phyloP scores from a whole-genome alignment of 2,329 filamentous ascomycete genomes.

The Aspergillus caelatus region DNA sequence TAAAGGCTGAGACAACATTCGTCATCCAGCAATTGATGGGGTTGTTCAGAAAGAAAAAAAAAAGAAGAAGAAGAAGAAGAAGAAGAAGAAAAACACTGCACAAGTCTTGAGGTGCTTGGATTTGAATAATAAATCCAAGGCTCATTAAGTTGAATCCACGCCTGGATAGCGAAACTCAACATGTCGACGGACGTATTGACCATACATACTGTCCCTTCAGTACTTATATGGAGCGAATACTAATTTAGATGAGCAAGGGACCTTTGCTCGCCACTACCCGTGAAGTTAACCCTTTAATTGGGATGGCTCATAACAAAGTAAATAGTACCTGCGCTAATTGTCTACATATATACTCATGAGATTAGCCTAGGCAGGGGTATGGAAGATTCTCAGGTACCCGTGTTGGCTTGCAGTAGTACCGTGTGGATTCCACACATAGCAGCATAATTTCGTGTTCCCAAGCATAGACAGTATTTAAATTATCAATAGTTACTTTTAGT shows the following conservation, averaged over 20 bases:
- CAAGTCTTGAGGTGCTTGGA: neutral
- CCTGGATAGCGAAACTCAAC: neutral
- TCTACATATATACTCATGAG: neutral
- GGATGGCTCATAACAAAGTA: neutral
- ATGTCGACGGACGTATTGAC: neutral
- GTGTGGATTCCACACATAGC: neutral
- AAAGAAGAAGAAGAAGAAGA: neutral
- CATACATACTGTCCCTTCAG: neutral
- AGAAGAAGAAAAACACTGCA: neutral
- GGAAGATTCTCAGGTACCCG: neutral
- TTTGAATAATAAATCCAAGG: neutral
- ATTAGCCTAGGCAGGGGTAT: neutral
- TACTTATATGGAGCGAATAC: neutral
- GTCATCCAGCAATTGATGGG: neutral
- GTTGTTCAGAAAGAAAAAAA: neutral
- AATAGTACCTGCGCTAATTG: neutral
- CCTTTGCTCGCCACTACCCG: neutral
- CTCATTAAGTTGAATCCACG: neutral
- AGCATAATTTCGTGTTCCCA: neutral
- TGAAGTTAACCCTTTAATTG: neutral
- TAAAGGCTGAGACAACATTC: neutral
- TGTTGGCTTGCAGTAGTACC: neutral
- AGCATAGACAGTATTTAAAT: neutral
- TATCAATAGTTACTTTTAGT: neutral
- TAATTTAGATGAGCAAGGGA: neutral